A percentile compares a stretch with the other conserved stretches of the same genome.
These are phyloP conservation scores for Fusarium poae DNA, from an alignment of 2,329 filamentous ascomycete genomes.

Conservation along the genomic window DNA sequence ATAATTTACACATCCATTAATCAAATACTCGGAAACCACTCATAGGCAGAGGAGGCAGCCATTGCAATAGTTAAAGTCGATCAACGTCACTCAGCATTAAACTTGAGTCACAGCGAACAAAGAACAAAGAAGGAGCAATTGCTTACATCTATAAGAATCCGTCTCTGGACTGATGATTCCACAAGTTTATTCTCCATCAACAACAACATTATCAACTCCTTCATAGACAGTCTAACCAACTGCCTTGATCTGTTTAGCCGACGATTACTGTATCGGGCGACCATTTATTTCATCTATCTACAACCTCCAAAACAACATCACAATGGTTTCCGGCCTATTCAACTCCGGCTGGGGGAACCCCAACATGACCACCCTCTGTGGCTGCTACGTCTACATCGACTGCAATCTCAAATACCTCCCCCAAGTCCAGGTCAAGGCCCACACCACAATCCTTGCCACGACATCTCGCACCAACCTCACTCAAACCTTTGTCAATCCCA, in stretches of 20 bases:
- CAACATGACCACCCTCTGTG: constrained; percentile 46
- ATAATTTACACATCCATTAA: background rate
- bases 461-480: constrained; percentile 62
- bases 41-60: constrained; percentile 30
- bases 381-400: constrained; percentile 52
- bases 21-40: constrained; percentile 10
- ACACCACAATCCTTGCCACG: constrained; percentile 71
- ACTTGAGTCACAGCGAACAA: constrained; percentile 10
- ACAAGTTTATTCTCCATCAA: background rate
- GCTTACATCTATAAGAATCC: constrained; percentile 17
- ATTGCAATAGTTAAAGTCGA: background rate
- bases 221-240: background rate
- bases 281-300: background rate
- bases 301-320: background rate
- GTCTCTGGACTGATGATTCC: background rate
- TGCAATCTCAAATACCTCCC: constrained; percentile 63
- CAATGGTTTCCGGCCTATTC: background rate
- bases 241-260: background rate
- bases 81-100: background rate
- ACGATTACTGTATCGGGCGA: background rate
- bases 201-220: background rate
- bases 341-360: background rate
- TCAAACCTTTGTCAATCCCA: constrained; percentile 73
- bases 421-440: constrained; percentile 67
- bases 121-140: background rate